A percentile compares a stretch with the other conserved stretches of the same genome.
Conservation (phyloP, 768 basidiomycete genomes). For the Fomitopsis pulvina region DNA sequence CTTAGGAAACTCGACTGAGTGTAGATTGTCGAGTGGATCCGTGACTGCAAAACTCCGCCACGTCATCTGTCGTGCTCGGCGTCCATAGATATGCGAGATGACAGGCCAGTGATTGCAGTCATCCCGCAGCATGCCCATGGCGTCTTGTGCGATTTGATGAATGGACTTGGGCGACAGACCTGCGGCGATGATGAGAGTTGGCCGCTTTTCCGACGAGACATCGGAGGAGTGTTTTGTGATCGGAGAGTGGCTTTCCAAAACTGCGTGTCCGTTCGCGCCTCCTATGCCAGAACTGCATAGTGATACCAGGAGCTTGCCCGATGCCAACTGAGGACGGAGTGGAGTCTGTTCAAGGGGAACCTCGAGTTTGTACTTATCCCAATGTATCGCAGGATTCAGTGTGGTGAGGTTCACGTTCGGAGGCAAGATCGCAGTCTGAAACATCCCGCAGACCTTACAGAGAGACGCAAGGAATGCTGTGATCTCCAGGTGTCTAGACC, state of each 20-base stretch:
- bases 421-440: constrained; percentile 29
- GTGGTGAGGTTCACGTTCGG: constrained; percentile 32
- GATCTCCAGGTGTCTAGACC: constrained; percentile 34
- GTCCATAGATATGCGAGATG: constrained; percentile 1
- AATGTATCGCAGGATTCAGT: constrained; percentile 33
- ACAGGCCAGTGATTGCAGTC: neutral
- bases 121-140: neutral
- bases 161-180: constrained; percentile 7
- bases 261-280: constrained; percentile 37
- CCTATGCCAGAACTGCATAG: constrained; percentile 39
- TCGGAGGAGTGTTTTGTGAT: neutral
- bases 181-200: constrained; percentile 2
- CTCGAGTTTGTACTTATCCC: constrained; percentile 31
- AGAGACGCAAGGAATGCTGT: constrained; percentile 39
- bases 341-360: constrained; percentile 27
- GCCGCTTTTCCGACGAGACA: neutral
- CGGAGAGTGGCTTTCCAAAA: constrained; percentile 29
- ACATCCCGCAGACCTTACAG: constrained; percentile 35
- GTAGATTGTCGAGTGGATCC: constrained; percentile 8
- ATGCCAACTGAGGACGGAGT: constrained; percentile 16
- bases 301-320: constrained; percentile 27
- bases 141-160: neutral
- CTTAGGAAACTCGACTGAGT: neutral
- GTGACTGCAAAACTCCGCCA: constrained; percentile 8
- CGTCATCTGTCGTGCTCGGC: constrained; percentile 7